A percentile compares a stretch with the other conserved stretches of the same genome.
Conservation (phyloP, 2,329 filamentous ascomycete species). For the Penicillium sclerotigenum region DNA sequence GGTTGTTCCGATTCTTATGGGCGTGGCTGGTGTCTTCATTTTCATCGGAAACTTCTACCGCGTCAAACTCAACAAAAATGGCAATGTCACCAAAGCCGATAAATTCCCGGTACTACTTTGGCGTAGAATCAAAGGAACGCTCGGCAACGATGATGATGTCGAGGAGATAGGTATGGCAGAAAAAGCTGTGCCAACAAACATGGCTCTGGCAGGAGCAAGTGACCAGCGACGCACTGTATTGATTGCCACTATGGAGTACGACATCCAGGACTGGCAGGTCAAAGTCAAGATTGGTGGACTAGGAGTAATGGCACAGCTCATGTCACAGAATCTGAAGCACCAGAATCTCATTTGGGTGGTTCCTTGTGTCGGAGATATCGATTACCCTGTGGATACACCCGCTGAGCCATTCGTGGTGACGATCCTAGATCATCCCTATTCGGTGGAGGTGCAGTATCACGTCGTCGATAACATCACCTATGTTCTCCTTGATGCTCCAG, state of each 20-base stretch:
- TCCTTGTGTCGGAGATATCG: conserved; percentile 61
- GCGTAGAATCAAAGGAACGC: conserved; percentile 36
- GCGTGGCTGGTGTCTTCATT: conserved; percentile 50
- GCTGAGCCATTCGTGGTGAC: conserved; percentile 62
- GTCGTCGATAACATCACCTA: conserved; percentile 64
- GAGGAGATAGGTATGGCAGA: background rate
- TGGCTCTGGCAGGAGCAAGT: conserved; percentile 31
- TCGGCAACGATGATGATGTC: conserved; percentile 17
- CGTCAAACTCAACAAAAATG: conserved; percentile 61
- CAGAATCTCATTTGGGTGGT: conserved; percentile 65
- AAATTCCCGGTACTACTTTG: conserved; percentile 38
- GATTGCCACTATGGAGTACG: conserved; percentile 71
- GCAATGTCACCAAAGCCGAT: conserved; percentile 49
- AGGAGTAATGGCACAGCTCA: conserved; percentile 67
- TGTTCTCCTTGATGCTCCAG: conserved; percentile 63
- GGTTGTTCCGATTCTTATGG: conserved; percentile 52
- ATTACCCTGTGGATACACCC: conserved; percentile 60
- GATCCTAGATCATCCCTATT: conserved; percentile 59
- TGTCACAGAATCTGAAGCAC: conserved; percentile 63
- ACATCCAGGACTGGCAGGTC: conserved; percentile 67
- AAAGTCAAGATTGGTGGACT: conserved; percentile 71
- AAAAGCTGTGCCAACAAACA: conserved; percentile 23
- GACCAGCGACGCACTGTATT: conserved; percentile 53
- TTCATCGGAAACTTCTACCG: conserved; percentile 64
- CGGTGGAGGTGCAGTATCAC: conserved; percentile 64